Base-by-base conservation (phyloP, 179 eudicot species). In the Camellia oleifera region DNA sequence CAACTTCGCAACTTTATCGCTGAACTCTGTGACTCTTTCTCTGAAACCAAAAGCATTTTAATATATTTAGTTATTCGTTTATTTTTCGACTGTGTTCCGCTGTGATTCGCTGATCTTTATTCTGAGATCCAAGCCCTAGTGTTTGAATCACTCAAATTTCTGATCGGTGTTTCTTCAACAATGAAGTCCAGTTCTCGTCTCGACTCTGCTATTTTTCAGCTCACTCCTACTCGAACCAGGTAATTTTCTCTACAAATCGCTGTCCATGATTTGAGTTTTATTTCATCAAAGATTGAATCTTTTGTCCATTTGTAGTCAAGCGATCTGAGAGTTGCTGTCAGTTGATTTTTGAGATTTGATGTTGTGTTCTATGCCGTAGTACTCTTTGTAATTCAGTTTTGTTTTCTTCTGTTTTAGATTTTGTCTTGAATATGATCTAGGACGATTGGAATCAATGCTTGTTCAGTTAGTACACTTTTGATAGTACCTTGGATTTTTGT, bases 181-280 rank as follows among this genome's bases (percentile, higher is more conserved):
- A 94, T 96, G 98, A 92, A 91, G 88, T 84, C 92, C 26, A 91
- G 81, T 69, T 86, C 91, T 69, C 87, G 81, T 5, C 96, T 96
- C 76, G 92, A 93, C 82, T 90, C 91, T 12, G 87, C 85, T 85
- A 84, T 93, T 23, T 96, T 96, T 79, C 98, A 94, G 90, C 98
- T 96, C 80, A 96, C 99, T 32, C 99, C 99, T 56, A 96, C 99
- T 76, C 92, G 99, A 84, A 96, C 99, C 4, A 90, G 99, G 99
- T 96, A 82, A 44, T n/a, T 3, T 61, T 42, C 17, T 56, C 66
- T 6, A 9, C 45, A 3, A 44, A n/a, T 75, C 0, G 2, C 54
- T 5, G 45, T 9, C 10, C 14, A 3, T 8, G 4, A 52, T 48
- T 54, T 52, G 4, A 50, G 17, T 48, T 46, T 45, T 11, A 15